These are phyloP conservation scores for Hypoxylon sp. DNA, from an alignment of 2,329 filamentous ascomycete genomes.

Conservation along the genomic window DNA sequence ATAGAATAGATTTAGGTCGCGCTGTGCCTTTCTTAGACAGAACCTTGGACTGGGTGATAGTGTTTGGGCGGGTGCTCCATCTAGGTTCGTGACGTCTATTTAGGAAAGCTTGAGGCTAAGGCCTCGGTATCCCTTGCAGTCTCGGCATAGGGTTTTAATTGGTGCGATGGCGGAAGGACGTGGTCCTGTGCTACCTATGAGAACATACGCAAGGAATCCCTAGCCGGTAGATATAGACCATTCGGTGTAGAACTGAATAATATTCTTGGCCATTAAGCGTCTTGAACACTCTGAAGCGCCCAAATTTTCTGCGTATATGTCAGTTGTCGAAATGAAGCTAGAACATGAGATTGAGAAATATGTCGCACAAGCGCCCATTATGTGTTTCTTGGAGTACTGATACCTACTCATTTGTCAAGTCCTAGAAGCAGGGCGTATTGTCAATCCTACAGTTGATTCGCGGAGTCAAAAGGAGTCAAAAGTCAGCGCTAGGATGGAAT, in stretches of 20 bases:
- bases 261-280: too few relatives aligned
- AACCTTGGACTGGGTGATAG: background rate
- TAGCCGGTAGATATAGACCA: background rate
- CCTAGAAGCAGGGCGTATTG: background rate
- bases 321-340: background rate
- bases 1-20: slow-evolving; percentile 47
- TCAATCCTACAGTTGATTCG: too few relatives aligned
- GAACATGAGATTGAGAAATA: background rate
- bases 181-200: background rate
- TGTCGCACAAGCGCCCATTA: background rate
- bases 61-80: background rate
- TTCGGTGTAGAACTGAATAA: background rate
- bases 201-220: background rate
- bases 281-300: too few relatives aligned
- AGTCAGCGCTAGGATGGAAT: background rate
- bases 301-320: background rate
- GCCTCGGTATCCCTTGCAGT: background rate
- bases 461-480: background rate
- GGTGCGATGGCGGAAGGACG: background rate
- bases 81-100: background rate
- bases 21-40: background rate
- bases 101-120: too few relatives aligned
- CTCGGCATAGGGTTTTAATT: background rate
- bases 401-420: too few relatives aligned
- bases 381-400: background rate